Evolutionary conservation across 495 filamentous ascomycete species (phyloP), one percentile per base, ranked within the genome.

Genomic region (Hypoxylon cercidicola): DNA sequence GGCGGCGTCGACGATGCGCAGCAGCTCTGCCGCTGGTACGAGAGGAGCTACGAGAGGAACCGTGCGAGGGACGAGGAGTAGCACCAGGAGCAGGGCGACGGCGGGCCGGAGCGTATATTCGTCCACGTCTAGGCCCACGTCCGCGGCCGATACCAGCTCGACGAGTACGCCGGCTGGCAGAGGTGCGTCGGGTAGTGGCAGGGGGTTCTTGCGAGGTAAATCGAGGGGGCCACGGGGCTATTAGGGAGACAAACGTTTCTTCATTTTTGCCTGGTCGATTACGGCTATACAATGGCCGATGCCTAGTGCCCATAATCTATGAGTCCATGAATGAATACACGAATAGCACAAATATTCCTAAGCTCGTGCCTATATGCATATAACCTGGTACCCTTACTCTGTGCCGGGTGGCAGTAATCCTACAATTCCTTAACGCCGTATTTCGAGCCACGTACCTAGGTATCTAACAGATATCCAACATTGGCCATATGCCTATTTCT

Each of bases 401-500:
- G 39, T 41, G 39, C 39, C 39, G 7, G 25, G 39, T 41, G n/a
- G 15, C n/a, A 3, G 12, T 16, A 41, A 15, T 41, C 39, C 39
- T 16, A 41, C n/a, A 8, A 8, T 13, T 16, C 39, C 39, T 41
- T 16, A 41, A 41, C 39, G 39, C 39, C 39, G 8, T 41, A 15
- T 41, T n/a, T 12, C 12, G 16, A 41, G 4, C 13, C 11, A 53
- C 13, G 20, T 28, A 13, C 23, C 13, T 40, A 54, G 44, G 67
- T 23, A 55, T 41, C 52, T 28, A 28, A 28, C 25, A 28, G 25
- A 28, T 28, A 28, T 28, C 25, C 7, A 28, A 28, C 25, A 28
- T 28, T n/a, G n/a, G n/a, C 25, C 55, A 23, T 13, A n/a, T 3
- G 20, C 43, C 49, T 60, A 64, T 60, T 86, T 88, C 79, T 93